These are phyloP conservation scores for Xylariaceae sp. DNA, from an alignment of 2,329 filamentous ascomycete species.

Conservation along the genomic window DNA sequence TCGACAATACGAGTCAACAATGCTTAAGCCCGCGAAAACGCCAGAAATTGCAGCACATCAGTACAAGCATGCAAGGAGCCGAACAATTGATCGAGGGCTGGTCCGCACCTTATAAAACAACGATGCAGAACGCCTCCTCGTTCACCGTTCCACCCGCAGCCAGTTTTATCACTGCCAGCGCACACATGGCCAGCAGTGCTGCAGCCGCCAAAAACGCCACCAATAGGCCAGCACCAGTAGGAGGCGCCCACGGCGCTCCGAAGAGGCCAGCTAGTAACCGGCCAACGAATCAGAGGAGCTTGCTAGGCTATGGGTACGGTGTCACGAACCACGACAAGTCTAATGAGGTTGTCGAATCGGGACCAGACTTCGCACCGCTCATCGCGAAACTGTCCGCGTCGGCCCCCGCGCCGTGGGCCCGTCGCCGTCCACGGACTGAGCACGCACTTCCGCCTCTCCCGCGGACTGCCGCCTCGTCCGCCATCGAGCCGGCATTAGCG, in stretches of 20 bases:
- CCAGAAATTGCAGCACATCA: constrained; percentile 30
- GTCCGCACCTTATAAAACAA: constrained; percentile 47
- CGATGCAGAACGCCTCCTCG: constrained; percentile 53
- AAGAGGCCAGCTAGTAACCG: constrained; percentile 22
- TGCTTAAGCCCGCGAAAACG: constrained; percentile 25
- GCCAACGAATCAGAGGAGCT: constrained; percentile 28
- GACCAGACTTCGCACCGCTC: constrained; percentile 3
- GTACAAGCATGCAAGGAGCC: constrained; percentile 36
- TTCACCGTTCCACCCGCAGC: constrained; percentile 52
- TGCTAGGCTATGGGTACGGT: constrained; percentile 26
- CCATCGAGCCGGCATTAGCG: constrained; percentile 32
- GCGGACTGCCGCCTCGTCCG: constrained; percentile 13
- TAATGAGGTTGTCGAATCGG: constrained; percentile 11
- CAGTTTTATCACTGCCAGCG: constrained; percentile 58
- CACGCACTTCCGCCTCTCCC: constrained; percentile 11
- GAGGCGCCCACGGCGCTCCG: constrained; percentile 11
- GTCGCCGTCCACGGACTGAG: constrained; percentile 9
- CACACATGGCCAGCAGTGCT: constrained; percentile 43
- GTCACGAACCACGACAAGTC: constrained; percentile 32
- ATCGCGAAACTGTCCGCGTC: constrained; percentile 26
- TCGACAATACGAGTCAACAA: constrained; percentile 8
- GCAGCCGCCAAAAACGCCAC: constrained; percentile 31
- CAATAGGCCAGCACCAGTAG: constrained; percentile 14
- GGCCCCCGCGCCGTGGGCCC: constrained; percentile 17
- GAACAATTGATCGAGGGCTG: constrained; percentile 30